phyloP scores from a whole-genome alignment of 768 basidiomycete species.

The Leccinum arenicola region DNA sequence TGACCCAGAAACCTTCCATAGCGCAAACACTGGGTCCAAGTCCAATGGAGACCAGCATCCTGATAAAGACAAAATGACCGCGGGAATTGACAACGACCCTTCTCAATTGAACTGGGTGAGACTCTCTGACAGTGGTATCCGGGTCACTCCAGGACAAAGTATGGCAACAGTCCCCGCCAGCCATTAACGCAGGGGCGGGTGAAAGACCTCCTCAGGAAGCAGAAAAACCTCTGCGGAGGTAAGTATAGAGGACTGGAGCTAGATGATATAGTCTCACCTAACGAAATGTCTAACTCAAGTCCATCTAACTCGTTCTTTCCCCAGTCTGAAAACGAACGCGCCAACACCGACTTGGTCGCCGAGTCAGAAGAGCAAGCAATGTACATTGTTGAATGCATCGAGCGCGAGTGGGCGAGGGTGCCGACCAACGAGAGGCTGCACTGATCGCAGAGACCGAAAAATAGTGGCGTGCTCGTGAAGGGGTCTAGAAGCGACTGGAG shows the following conservation, averaged over 20 bases:
- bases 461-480: slow-evolving; percentile 66
- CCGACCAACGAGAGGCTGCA: slow-evolving; percentile 62
- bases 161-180: no score
- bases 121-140: no score
- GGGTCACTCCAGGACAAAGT: no score
- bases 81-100: no score
- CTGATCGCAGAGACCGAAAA: slow-evolving; percentile 70
- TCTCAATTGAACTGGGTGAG: no score
- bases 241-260: background rate
- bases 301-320: slow-evolving; percentile 65
- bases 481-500: slow-evolving; percentile 66
- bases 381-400: slow-evolving; percentile 76
- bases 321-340: slow-evolving; percentile 74
- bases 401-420: slow-evolving; percentile 78
- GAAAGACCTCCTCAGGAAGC: no score
- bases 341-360: slow-evolving; percentile 60
- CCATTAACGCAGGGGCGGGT: no score
- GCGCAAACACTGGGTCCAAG: no score
- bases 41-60: no score
- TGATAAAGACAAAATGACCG: no score
- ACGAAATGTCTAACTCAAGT: background rate
- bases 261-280: background rate
- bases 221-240: no score
- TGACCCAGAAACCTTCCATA: no score
- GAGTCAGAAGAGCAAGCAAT: slow-evolving; percentile 86